These are phyloP conservation scores for Nothophoma quercina DNA, from an alignment of 2,329 filamentous ascomycete species.

Conservation along the genomic window DNA sequence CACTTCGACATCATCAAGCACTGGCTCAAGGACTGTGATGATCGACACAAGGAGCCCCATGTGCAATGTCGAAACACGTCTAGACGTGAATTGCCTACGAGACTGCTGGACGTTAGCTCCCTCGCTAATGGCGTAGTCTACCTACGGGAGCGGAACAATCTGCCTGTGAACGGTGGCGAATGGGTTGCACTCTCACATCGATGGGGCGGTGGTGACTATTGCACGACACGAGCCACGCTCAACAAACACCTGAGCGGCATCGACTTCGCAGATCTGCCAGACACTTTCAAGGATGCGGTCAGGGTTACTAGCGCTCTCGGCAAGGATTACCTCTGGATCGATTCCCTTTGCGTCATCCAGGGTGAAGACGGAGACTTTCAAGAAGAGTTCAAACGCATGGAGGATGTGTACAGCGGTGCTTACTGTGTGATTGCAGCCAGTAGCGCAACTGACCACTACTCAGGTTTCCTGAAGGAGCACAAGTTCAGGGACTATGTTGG, in stretches of 20 bases:
- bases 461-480: slow-evolving; percentile 22
- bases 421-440: slow-evolving; percentile 34
- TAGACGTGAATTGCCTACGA: too few species aligned
- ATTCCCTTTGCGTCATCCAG: slow-evolving; percentile 38
- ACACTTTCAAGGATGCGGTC: slow-evolving; percentile 32
- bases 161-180: neutral
- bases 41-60: too few species aligned
- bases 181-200: slow-evolving; percentile 28
- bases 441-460: slow-evolving; percentile 11
- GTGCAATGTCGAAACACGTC: too few species aligned
- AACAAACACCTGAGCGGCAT: neutral
- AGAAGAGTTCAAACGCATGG: slow-evolving; percentile 31
- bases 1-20: slow-evolving; percentile 14
- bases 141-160: slow-evolving; percentile 7
- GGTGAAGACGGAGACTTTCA: slow-evolving; percentile 30
- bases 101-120: too few species aligned
- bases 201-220: slow-evolving; percentile 19
- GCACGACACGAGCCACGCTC: neutral
- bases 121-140: neutral
- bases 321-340: slow-evolving; percentile 38
- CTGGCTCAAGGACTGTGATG: neutral
- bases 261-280: slow-evolving; percentile 15
- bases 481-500: neutral
- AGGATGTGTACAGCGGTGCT: slow-evolving; percentile 32
- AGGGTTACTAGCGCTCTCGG: slow-evolving; percentile 24